These are phyloP conservation scores for Cyclotella sp. DNA, from an alignment of 108 stramenopile genomes.

Conservation along the genomic window DNA sequence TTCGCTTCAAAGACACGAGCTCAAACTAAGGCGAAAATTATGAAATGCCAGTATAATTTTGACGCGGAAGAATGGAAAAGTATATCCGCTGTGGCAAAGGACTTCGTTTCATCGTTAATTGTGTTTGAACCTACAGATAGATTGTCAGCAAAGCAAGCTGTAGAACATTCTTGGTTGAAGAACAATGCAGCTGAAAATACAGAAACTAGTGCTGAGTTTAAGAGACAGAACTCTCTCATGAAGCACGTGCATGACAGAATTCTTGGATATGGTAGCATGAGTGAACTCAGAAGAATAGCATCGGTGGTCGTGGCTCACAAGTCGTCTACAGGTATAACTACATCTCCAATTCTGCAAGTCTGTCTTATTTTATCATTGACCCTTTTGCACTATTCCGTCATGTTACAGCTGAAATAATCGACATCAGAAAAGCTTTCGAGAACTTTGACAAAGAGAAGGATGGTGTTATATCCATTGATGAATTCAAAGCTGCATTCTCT, in stretches of 20 bases:
- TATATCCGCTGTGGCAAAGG: constrained; percentile 66
- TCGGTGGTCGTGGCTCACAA: constrained; percentile 78
- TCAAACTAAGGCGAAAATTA: constrained; percentile 63
- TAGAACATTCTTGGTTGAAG: constrained; percentile 65
- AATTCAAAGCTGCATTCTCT: constrained; percentile 73
- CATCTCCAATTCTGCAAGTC: not conserved
- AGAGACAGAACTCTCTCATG: constrained; percentile 34
- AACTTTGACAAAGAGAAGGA: constrained; percentile 63
- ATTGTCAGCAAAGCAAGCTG: constrained; percentile 61
- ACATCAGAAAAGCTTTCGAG: constrained; percentile 80
- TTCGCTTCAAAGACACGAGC: constrained; percentile 55
- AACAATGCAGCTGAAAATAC: constrained; percentile 47
- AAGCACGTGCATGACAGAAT: constrained; percentile 50
- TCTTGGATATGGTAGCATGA: constrained; percentile 52
- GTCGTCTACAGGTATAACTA: constrained; percentile 35
- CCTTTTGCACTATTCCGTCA: not conserved
- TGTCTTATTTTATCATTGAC: not conserved
- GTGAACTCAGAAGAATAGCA: constrained; percentile 76
- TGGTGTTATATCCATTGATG: constrained; percentile 70
- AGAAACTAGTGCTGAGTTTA: constrained; percentile 6
- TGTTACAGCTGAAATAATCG: constrained; percentile 65
- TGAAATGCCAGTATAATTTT: constrained; percentile 65
- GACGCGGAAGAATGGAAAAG: constrained; percentile 59
- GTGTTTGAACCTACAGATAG: constrained; percentile 66
- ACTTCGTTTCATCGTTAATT: constrained; percentile 67